A percentile compares a stretch with the other conserved stretches of the same genome.
Evolutionary conservation across 305 asterid genomes (phyloP).

Genomic region (Ajuga reptans): DNA sequence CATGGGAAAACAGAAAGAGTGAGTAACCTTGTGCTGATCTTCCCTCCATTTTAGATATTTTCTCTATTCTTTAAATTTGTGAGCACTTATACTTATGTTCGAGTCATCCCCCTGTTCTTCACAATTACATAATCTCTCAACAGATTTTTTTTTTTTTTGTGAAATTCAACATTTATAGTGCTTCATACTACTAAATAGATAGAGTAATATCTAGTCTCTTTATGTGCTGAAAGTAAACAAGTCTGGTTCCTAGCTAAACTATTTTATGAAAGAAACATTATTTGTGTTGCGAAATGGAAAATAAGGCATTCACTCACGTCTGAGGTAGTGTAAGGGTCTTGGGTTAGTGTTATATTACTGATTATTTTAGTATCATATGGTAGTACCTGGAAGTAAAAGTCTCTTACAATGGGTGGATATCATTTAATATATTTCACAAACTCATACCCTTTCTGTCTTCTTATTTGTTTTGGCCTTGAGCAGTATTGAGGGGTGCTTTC

Average conservation of each 20-base stretch:
- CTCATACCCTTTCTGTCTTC: not conserved
- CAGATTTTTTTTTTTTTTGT: too few species aligned
- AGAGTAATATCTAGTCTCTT: not conserved
- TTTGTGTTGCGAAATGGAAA: not conserved
- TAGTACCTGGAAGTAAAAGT: not conserved
- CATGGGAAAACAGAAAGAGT: slow-evolving; percentile 51
- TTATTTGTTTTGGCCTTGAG: slow-evolving; percentile 22
- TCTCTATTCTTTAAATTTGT: not conserved
- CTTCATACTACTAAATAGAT: not conserved
- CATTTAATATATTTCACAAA: not conserved
- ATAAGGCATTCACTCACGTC: not conserved
- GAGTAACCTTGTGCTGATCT: slow-evolving; percentile 26
- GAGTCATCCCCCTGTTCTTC: not conserved
- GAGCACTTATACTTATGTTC: not conserved
- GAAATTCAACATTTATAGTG: too few species aligned
- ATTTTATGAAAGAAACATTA: not conserved
- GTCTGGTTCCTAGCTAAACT: not conserved
- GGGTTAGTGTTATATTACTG: not conserved
- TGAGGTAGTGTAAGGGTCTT: not conserved
- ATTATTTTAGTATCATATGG: not conserved
- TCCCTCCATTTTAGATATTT: not conserved
- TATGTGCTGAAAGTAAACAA: not conserved
- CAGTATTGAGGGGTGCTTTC: slow-evolving; percentile 34
- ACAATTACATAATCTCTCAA: not conserved
- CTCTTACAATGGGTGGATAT: not conserved